Evolutionary conservation across 2,329 filamentous ascomycete genomes (phyloP), one percentile per base, ranked within the genome.

Genomic region (Diplocarpon mali): DNA sequence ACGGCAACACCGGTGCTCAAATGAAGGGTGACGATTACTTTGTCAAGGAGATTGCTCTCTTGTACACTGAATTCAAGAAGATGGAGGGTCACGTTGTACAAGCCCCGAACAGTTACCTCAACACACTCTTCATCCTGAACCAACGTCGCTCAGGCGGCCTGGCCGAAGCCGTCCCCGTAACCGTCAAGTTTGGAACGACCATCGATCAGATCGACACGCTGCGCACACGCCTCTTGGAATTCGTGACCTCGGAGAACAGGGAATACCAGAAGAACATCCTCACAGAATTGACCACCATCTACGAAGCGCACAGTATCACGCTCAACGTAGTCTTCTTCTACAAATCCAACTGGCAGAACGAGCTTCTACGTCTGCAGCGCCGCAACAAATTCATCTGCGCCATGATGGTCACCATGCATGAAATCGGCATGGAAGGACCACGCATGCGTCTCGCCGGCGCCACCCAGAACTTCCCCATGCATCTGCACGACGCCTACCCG

Each of bases 21-120:
- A 73, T 87, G 59, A 76, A 74, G 30, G 89, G 89, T 37, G 90
- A 95, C 56, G 90, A 95, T 58, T 96, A 95, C 65, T 95, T 94
- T 53, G 89, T 96, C 43, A 94, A 93, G 44, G 86, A 95, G 60
- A 93, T 96, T 44, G 84, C 87, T 1, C 72, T 96, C 1, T 73
- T 95, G 13, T 96, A 92, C 62, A 96, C 90, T 12, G 90, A 95
- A 60, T 95, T 95, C 70, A 95, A 95, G 72, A 95, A 95, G 70
- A 90, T 95, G 85, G 83, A 95, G 64, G 90, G 90, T 2, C 89
- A 95, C 57, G 83, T 95, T 17, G 90, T 96, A 0, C 90, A 95
- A 64, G 90, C 90, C 0, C 90, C 90, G 10, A 96, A 96, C 72
- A 93, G 84, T 46, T 80, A 95, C 31, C 75, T 96, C 44, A 96